Conservation (phyloP, 164 flowering plant species). For the Macadamia integrifolia region DNA sequence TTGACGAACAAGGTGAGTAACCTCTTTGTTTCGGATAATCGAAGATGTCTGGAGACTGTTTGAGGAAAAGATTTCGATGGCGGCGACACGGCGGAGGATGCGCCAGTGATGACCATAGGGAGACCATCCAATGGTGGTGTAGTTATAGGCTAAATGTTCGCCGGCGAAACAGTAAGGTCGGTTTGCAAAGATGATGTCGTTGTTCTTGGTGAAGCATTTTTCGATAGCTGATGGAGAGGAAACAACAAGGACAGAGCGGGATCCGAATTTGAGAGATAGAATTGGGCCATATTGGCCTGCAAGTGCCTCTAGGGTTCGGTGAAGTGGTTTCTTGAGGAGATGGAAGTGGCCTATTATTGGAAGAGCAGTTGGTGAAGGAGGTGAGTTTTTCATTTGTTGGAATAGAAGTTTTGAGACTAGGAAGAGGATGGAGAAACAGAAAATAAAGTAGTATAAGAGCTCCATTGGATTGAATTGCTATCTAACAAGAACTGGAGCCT, state of each 20-base stretch:
- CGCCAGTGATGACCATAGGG: constrained; percentile 43
- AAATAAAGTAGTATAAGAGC: background rate
- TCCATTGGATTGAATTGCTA: too few relatives aligned
- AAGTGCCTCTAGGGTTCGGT: constrained; percentile 14
- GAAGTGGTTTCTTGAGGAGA: constrained; percentile 23
- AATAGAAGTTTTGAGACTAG: background rate
- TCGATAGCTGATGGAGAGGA: background rate
- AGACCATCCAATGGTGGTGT: constrained; percentile 16
- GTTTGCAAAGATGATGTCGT: constrained; percentile 3
- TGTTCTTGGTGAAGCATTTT: background rate
- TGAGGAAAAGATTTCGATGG: constrained; percentile 23
- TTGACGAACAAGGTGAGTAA: constrained; percentile 8
- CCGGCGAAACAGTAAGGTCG: background rate
- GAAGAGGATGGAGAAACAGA: too few relatives aligned
- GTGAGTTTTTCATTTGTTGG: constrained; percentile 3
- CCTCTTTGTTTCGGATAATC: constrained; percentile 19
- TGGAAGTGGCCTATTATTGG: constrained; percentile 35
- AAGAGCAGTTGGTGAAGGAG: constrained; percentile 18
- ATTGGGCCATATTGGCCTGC: constrained; percentile 8
- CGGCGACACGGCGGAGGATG: constrained; percentile 26
- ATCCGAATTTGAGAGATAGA: constrained; percentile 8
- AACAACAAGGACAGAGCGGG: constrained; percentile 8
- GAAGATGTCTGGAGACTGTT: constrained; percentile 13
- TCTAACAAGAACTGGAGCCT: too few relatives aligned
- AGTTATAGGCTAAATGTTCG: constrained; percentile 21